These are phyloP conservation scores for Cystobasidium onofrii DNA, from an alignment of 768 basidiomycete species.

Conservation along the genomic window DNA sequence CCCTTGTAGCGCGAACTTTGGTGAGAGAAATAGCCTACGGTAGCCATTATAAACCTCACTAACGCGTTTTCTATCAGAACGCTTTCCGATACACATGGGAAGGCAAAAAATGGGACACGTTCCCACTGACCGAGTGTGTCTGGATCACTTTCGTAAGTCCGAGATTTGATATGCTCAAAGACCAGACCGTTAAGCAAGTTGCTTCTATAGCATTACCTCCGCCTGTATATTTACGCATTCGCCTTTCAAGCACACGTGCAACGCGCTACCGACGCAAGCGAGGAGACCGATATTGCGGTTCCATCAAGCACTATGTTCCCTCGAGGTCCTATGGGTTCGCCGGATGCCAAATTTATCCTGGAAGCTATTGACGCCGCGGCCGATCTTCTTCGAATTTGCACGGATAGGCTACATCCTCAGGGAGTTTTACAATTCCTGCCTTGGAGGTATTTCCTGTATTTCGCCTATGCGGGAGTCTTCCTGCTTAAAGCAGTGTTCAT, in stretches of 20 bases:
- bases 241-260: conserved; percentile 38
- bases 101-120: conserved; percentile 21
- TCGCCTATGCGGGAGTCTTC: conserved; percentile 37
- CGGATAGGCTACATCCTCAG: conserved; percentile 37
- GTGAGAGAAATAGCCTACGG: neutral
- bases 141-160: conserved; percentile 27
- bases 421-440: conserved; percentile 38
- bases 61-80: neutral
- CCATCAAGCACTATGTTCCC: conserved; percentile 34
- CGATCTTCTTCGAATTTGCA: conserved; percentile 35
- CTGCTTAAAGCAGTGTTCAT: conserved; percentile 38
- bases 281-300: conserved; percentile 19
- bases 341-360: conserved; percentile 39
- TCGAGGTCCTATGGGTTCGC: conserved; percentile 31
- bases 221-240: conserved; percentile 36
- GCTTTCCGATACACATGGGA: conserved; percentile 30
- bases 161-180: no score
- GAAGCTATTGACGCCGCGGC: conserved; percentile 39
- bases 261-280: neutral
- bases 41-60: neutral
- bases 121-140: conserved; percentile 25
- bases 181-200: no score
- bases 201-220: conserved; percentile 21
- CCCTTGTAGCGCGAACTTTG: conserved; percentile 2
- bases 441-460: conserved; percentile 33